Percentiles rank a stretch among this genome's conserved stretches.
Conservation (phyloP, 2,329 filamentous ascomycete genomes). For the Tolypocladium endophyticum region DNA sequence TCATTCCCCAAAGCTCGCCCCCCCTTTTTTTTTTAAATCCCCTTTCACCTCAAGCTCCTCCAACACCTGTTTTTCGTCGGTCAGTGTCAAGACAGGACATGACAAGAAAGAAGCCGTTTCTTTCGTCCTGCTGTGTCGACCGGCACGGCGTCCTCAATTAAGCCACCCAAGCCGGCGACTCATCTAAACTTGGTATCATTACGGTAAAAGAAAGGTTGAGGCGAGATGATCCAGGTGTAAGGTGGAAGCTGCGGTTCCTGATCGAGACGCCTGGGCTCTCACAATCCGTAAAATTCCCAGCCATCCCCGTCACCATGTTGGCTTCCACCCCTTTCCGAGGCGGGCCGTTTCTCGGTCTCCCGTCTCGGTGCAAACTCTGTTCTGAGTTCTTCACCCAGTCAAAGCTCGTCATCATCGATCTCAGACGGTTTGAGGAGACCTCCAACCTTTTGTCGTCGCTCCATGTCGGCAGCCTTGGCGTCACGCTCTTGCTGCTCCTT, state of each 20-base stretch:
- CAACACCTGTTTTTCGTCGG: not conserved
- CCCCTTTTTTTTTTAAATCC: not conserved
- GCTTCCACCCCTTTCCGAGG: slow-evolving; percentile 14
- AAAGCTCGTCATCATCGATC: slow-evolving; percentile 81
- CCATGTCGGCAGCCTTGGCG: slow-evolving; percentile 77
- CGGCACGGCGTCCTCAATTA: not conserved
- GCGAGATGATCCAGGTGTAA: not conserved
- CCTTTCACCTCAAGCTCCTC: not conserved
- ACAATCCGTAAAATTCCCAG: slow-evolving; percentile 57
- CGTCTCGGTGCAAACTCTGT: slow-evolving; percentile 43
- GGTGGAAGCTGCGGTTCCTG: not conserved
- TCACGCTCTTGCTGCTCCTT: slow-evolving; percentile 85
- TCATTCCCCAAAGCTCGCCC: not conserved
- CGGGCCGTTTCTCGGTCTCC: slow-evolving; percentile 7
- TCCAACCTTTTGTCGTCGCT: slow-evolving; percentile 88
- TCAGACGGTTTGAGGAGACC: slow-evolving; percentile 96
- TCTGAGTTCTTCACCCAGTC: slow-evolving; percentile 64
- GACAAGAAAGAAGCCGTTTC: not conserved
- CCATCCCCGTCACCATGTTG: slow-evolving; percentile 34
- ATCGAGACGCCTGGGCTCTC: slow-evolving; percentile 8
- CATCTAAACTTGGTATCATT: slow-evolving; percentile 15
- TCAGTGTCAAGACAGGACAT: slow-evolving; percentile 3
- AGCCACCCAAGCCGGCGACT: slow-evolving; percentile 6
- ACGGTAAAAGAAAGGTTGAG: slow-evolving; percentile 8
- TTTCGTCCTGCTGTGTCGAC: not conserved